Evolutionary conservation across 2,329 filamentous ascomycete genomes (phyloP), one percentile per base, ranked within the genome.

Genomic region (Xylaria sp.): DNA sequence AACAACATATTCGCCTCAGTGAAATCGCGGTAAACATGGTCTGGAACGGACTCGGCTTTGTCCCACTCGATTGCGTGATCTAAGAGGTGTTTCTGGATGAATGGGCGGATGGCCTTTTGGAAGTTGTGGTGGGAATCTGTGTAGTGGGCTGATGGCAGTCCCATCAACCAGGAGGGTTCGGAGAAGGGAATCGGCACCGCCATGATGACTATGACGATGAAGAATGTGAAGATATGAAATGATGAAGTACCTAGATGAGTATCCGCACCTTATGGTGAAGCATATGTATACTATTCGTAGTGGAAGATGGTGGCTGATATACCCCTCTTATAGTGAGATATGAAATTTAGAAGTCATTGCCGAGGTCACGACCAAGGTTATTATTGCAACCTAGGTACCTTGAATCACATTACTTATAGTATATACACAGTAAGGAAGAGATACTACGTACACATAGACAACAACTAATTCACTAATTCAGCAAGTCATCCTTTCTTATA

Each of bases 101-200:
- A 93, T 5, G 82, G 84, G 39, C 89, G 88, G 75, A 89, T 90
- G 69, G 85, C 86, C 75, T 88, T 87, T 76, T 94, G 91, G 83
- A 89, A 92, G 74, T 80, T 81, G 15, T 82, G 81, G 75, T 93
- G 90, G 3, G 88, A 87, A 2, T 85, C 82, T 27, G 85, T 89
- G 80, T 91, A 92, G 80, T 92, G 91, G 13, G 91, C 88, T 0
- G 89, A 91, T 0, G 91, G 91, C 2, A 92, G 82, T 59, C 90
- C 90, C 72, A 83, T 83, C 53, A 93, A 84, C 80, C 90, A 93
- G 1, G 90, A 86, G 1, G 91, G 91, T 73, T 94, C 91, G 5
- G 89, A 89, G 80, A 93, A 92, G 57, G 91, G 91, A 29, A 92
- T 77, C 3, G 81, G 65, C 13, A 15, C 54, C 1, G 65, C n/a